Evolutionary conservation across 1,139 yeast species (phyloP).

Genomic region (Tardiomyces digboiensis): DNA sequence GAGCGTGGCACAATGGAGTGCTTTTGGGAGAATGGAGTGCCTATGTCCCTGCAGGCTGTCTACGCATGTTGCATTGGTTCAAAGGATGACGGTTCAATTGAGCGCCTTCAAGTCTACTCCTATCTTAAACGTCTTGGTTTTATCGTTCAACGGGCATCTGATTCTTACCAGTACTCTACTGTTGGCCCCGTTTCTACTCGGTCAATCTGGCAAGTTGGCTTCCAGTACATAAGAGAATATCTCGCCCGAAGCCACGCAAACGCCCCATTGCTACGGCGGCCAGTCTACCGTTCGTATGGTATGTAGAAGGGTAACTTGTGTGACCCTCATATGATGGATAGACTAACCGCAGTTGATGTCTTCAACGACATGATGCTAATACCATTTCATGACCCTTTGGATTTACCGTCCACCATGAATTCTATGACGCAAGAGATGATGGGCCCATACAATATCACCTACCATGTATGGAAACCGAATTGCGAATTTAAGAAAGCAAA

Average conservation of each 20-base stretch:
- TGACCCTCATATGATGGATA: too few relatives aligned
- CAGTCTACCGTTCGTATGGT: background rate
- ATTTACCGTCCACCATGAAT: background rate
- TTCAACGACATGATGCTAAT: slow-evolving; percentile 15
- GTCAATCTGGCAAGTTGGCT: background rate
- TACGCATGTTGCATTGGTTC: slow-evolving; percentile 42
- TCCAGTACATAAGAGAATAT: background rate
- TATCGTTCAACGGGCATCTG: slow-evolving; percentile 41
- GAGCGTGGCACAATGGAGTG: slow-evolving; percentile 77
- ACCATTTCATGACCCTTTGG: slow-evolving; percentile 11
- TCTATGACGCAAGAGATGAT: background rate
- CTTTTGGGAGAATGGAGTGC: slow-evolving; percentile 32
- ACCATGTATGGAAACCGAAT: slow-evolving; percentile 83
- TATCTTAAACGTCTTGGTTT: slow-evolving; percentile 75
- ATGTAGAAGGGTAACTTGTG: too few relatives aligned
- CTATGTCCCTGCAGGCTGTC: slow-evolving; percentile 56
- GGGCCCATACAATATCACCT: slow-evolving; percentile 25
- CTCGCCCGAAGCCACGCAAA: background rate
- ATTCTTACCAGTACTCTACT: slow-evolving; percentile 5
- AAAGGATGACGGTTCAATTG: slow-evolving; percentile 31
- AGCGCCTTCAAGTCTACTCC: slow-evolving; percentile 60
- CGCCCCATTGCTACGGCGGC: background rate
- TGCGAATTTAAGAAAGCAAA: slow-evolving; percentile 51
- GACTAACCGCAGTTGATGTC: slow-evolving; percentile 2
- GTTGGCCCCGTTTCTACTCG: background rate